These are phyloP conservation scores for Ceratorhiza oryzae-sativae DNA, from an alignment of 1,284 basidiomycete species.

Conservation along the genomic window DNA sequence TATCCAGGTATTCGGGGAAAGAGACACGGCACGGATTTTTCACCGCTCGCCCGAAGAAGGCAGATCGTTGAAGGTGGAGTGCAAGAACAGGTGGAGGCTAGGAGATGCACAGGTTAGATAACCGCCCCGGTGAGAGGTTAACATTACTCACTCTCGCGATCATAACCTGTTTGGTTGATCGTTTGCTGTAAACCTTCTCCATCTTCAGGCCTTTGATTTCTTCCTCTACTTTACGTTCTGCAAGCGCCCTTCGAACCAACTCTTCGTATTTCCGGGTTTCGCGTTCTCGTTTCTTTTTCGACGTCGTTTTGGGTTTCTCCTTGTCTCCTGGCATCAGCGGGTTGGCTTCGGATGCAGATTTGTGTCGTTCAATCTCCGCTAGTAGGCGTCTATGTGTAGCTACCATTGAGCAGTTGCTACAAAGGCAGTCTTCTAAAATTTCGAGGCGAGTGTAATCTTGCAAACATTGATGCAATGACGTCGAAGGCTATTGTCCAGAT, in stretches of 20 bases:
- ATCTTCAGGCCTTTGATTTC: slow-evolving; percentile 77
- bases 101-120: slow-evolving; percentile 14
- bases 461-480: slow-evolving; percentile 74
- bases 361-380: slow-evolving; percentile 64
- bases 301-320: slow-evolving; percentile 55
- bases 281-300: slow-evolving; percentile 74
- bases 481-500: background rate
- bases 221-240: slow-evolving; percentile 78
- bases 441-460: slow-evolving; percentile 84
- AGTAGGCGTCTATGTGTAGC: slow-evolving; percentile 69
- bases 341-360: slow-evolving; percentile 46
- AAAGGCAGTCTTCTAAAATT: slow-evolving; percentile 81
- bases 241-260: slow-evolving; percentile 67
- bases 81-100: slow-evolving; percentile 83
- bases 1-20: slow-evolving; percentile 86
- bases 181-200: slow-evolving; percentile 73
- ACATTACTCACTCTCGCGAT: slow-evolving; percentile 67
- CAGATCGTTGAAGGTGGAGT: slow-evolving; percentile 86
- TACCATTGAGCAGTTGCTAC: slow-evolving; percentile 78
- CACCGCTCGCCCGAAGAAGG: slow-evolving; percentile 73
- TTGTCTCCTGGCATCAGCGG: slow-evolving; percentile 51
- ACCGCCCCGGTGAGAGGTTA: no score
- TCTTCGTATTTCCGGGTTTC: slow-evolving; percentile 70
- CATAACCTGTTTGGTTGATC: slow-evolving; percentile 88
- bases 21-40: slow-evolving; percentile 83